Base-by-base conservation (phyloP, 169 alveolate species). In the Plasmodium inui region DNA sequence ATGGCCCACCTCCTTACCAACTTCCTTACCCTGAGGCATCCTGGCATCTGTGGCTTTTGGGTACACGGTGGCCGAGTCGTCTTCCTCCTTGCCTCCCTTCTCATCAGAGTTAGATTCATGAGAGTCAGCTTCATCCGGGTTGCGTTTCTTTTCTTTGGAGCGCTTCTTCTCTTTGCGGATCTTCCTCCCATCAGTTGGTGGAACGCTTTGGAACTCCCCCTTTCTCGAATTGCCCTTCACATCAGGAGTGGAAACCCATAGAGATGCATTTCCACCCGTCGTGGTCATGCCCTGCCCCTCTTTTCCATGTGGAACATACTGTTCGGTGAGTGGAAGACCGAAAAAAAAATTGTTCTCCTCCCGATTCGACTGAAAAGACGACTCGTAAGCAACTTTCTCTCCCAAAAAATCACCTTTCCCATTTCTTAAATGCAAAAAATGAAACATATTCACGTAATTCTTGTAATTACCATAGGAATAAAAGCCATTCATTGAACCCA, bases 401-500 rank as follows among this genome's bases (percentile, higher is more conserved):
- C 22, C 71, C n/a, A 17, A 55, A 12, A 61, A 26, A 14, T 41
- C 9, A 19, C 74, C 50, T 17, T 84, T 50, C 39, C 10, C 53
- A 14, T 53, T 30, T 28, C 7, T n/a, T 17, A 28, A 12, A 8
- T 55, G 22, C 9, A 82, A 32, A 9, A 67, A 83, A 19, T 83
- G 61, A 70, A 32, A 67, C 73, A 78, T 67, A 0, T 30, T 83
- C 34, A 57, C 22, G 73, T 83, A 83, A 83, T 50, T 34, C 32
- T 67, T 67, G 81, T 83, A 83, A 83, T 28, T 83, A 4, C 74
- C 84, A 88, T 88, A 76, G 19, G 94, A 78, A 37, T 88, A 88
- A 22, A 88, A 88, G 19, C 55, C 44, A 39, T 76, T 79, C 86
- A 78, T 88, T 37, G 39, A 78, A 7, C 94, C 94, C 94, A 88